A percentile compares a stretch with the other conserved stretches of the same genome.
Conservation (phyloP, 2,329 filamentous ascomycete genomes). For the Elsinoe australis region DNA sequence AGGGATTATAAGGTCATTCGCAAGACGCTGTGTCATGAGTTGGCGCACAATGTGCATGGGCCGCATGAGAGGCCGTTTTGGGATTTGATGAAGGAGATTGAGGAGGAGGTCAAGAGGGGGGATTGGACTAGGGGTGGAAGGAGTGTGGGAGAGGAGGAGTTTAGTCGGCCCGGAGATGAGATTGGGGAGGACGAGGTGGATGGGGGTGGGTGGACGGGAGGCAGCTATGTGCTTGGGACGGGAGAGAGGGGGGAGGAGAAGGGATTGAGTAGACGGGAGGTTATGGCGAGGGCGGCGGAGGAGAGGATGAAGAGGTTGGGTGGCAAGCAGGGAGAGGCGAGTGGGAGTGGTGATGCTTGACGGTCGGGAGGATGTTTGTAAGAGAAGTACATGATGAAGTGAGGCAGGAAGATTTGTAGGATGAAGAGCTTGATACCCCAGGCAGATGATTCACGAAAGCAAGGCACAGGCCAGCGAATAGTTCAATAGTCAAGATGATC, state of each 20-base stretch:
- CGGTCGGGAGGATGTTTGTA: too few relatives aligned
- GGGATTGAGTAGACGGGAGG: constrained; percentile 61
- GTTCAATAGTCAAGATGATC: too few relatives aligned
- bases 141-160: constrained; percentile 52
- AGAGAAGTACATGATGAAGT: too few relatives aligned
- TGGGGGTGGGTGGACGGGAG: constrained; percentile 69
- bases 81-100: constrained; percentile 79
- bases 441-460: too few relatives aligned
- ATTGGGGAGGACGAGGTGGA: constrained; percentile 51
- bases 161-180: constrained; percentile 44
- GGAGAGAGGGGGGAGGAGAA: constrained; percentile 29
- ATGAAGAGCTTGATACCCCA: too few relatives aligned
- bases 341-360: background rate
- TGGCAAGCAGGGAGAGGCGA: constrained; percentile 33
- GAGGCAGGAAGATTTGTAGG: too few relatives aligned
- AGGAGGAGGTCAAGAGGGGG: constrained; percentile 70
- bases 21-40: constrained; percentile 87
- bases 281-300: constrained; percentile 67
- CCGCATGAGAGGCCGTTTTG: constrained; percentile 84
- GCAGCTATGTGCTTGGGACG: constrained; percentile 57
- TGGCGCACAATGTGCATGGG: constrained; percentile 83
- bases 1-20: constrained; percentile 86
- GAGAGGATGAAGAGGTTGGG: constrained; percentile 52
- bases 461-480: too few relatives aligned
- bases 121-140: constrained; percentile 71